A percentile compares a stretch with the other conserved stretches of the same genome.
These are phyloP conservation scores for Coprinopsis strossmayeri DNA, from an alignment of 768 basidiomycete species.

Conservation along the genomic window DNA sequence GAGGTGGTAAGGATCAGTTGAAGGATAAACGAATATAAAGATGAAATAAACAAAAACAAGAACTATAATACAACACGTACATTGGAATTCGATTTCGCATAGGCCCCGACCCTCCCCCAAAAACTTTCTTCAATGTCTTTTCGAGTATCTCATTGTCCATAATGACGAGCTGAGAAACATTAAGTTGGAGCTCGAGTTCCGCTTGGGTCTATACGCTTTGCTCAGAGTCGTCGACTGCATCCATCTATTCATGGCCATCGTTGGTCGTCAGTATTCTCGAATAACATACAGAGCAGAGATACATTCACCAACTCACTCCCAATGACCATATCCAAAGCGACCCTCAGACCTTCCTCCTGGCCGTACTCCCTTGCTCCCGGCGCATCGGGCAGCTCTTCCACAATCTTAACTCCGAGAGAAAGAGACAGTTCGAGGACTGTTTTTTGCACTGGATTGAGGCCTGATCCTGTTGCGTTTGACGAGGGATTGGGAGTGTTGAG, in stretches of 20 bases:
- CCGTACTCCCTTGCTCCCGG: constrained; percentile 58
- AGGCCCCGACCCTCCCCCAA: constrained; percentile 17
- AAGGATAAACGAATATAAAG: too few relatives aligned
- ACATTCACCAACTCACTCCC: constrained; percentile 54
- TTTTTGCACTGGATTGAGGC: constrained; percentile 43
- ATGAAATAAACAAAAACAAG: too few relatives aligned
- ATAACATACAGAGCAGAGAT: background rate
- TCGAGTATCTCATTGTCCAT: constrained; percentile 97
- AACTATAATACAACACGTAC: too few relatives aligned
- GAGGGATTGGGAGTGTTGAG: too few relatives aligned
- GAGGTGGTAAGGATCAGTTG: too few relatives aligned
- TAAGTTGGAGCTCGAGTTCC: constrained; percentile 80
- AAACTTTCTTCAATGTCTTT: constrained; percentile 64
- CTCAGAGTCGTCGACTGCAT: constrained; percentile 63
- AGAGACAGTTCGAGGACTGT: constrained; percentile 31
- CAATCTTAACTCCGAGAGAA: constrained; percentile 51
- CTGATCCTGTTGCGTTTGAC: too few relatives aligned
- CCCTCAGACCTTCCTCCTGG: constrained; percentile 71
- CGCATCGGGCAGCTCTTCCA: constrained; percentile 70
- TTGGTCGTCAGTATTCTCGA: too few relatives aligned
- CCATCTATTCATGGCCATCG: too few relatives aligned
- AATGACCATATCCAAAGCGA: constrained; percentile 65
- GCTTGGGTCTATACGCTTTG: constrained; percentile 65
- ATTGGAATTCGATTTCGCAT: too few relatives aligned
- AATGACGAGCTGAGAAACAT: constrained; percentile 78